Base-by-base conservation (phyloP, 805 yeast genomes). In the Yarrowia porcina region DNA sequence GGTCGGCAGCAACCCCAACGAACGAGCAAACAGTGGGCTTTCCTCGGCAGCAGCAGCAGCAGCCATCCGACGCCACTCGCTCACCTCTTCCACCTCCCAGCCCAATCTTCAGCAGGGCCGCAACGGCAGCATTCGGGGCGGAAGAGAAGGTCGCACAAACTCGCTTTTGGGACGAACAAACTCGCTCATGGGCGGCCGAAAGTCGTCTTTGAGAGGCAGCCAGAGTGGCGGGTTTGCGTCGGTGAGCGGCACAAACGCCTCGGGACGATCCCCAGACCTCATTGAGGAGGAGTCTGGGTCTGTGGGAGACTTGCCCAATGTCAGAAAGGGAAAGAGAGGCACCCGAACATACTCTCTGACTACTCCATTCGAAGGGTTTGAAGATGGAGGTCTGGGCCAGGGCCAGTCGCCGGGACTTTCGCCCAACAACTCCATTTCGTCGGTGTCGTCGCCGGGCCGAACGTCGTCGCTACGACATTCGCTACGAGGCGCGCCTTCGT, bases 31-130 rank as follows among this genome's bases (percentile, higher is more conserved):
- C 28, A 56, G 66, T n/a, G 63, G 59, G 15, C 60, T 70, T 47
- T 68, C 72, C 38, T 67, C 71, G 27, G 70, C 71, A 3, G 76
- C 76, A 2, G 77, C 77, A 0, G 76, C 77, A 4, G 71, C 75
- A 47, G 76, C 77, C 20, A 61, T 74, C 17, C 66, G 73, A 21
- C 65, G 75, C 20, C 76, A 74, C 66, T 35, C 65, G 62, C 41
- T 52, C 38, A 42, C 56, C 21, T 25, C 45, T 32, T 17, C 64
- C 44, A 33, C 54, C 32, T 20, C 17, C 8, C 57, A 39, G 25
- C 52, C 52, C 42, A 44, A 33, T 44, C 12, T 20, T 39, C 41
- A 42, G 27, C 41, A 42, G 44, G 44, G 27, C 27, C 44, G 44
- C 30, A 61, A 54, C 52, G 54, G 52, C 57, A 28, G 36, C 13